Conservation (phyloP, 768 basidiomycete species). For the Saitozyma sp. region DNA sequence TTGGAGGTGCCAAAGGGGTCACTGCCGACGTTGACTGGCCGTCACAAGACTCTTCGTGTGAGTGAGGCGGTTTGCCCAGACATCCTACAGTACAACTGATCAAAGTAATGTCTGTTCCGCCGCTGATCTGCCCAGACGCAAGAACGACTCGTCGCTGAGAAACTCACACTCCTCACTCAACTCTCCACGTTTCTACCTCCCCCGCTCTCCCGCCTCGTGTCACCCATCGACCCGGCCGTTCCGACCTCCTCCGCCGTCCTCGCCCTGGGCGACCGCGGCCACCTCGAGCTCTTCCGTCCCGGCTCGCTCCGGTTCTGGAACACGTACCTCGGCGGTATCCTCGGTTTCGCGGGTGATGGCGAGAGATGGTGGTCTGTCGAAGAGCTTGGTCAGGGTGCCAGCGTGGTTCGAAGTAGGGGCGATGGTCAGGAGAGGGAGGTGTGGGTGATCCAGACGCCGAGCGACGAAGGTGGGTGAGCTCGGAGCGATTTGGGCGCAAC, state of each 20-base stretch:
- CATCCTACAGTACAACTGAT: no score
- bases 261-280: neutral
- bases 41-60: constrained; percentile 42
- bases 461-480: constrained; percentile 14
- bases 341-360: constrained; percentile 10
- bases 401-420: constrained; percentile 29
- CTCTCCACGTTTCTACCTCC: constrained; percentile 42
- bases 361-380: constrained; percentile 43
- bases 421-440: constrained; percentile 35
- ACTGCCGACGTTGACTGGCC: constrained; percentile 40
- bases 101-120: neutral
- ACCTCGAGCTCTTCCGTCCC: constrained; percentile 12
- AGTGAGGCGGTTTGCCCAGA: constrained; percentile 9
- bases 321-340: neutral
- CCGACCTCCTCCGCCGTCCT: neutral
- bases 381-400: constrained; percentile 43
- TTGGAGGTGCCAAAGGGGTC: constrained; percentile 40
- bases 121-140: constrained; percentile 21
- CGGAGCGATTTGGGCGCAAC: neutral
- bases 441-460: constrained; percentile 28
- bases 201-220: constrained; percentile 31
- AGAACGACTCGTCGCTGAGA: constrained; percentile 31
- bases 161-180: constrained; percentile 29
- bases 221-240: constrained; percentile 4
- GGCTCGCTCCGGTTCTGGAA: constrained; percentile 26